phyloP scores from a whole-genome alignment of 768 basidiomycete genomes.

The Boletus huronensis region DNA sequence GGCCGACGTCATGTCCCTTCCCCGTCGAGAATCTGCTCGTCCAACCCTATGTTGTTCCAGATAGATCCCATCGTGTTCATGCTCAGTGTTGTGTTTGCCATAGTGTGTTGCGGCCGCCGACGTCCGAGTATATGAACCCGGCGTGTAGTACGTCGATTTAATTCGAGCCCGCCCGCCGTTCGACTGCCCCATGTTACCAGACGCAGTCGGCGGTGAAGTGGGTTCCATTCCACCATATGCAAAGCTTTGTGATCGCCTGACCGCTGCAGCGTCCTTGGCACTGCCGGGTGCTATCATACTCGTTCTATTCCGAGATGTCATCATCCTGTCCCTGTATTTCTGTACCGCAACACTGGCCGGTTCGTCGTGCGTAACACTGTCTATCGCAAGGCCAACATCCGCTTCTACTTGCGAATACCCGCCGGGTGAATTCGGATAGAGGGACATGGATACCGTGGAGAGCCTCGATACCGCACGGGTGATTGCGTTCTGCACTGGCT shows the following conservation, averaged over 20 bases:
- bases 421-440: conserved; percentile 45
- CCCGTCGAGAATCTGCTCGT: conserved; percentile 43
- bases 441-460: conserved; percentile 43
- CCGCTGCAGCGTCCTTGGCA: conserved; percentile 18
- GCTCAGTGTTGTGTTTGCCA: conserved; percentile 34
- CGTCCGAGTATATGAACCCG: conserved; percentile 50
- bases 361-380: conserved; percentile 40
- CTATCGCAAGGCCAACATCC: conserved; percentile 36
- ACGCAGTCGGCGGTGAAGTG: conserved; percentile 37
- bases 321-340: conserved; percentile 36
- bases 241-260: conserved; percentile 34
- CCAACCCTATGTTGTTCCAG: conserved; percentile 27
- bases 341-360: conserved; percentile 31
- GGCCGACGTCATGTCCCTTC: conserved; percentile 38
- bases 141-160: conserved; percentile 64
- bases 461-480: conserved; percentile 40
- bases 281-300: conserved; percentile 21
- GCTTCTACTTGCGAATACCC: conserved; percentile 20
- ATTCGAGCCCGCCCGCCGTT: conserved; percentile 60
- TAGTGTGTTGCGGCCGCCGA: conserved; percentile 42
- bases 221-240: conserved; percentile 57
- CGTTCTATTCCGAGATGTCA: conserved; percentile 14
- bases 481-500: conserved; percentile 40
- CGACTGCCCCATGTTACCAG: conserved; percentile 22
- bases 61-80: conserved; percentile 31